These are phyloP conservation scores for Uncinocarpus reesii DNA, from an alignment of 2,329 filamentous ascomycete species.

Conservation along the genomic window DNA sequence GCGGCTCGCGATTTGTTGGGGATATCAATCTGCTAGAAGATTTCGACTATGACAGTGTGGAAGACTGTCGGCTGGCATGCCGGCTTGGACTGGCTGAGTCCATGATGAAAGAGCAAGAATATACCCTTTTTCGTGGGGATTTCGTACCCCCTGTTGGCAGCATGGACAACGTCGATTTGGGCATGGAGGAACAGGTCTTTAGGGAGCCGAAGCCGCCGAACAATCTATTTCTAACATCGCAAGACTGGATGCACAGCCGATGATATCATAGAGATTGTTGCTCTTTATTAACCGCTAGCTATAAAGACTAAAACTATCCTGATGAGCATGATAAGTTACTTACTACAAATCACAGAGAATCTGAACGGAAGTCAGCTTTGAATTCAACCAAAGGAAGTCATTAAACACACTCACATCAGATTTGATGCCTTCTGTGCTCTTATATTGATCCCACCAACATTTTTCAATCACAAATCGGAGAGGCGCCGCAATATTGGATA, in stretches of 20 bases:
- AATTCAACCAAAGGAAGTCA: not conserved
- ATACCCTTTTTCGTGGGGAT: not conserved
- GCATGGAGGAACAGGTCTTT: too few species aligned
- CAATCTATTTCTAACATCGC: too few species aligned
- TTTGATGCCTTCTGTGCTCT: not conserved
- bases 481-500: not conserved
- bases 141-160: not conserved
- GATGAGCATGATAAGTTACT: too few species aligned
- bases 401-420: not conserved
- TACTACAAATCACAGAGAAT: not conserved
- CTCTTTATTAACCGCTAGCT: too few species aligned
- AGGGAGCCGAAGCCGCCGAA: too few species aligned
- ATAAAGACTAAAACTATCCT: too few species aligned
- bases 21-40: not conserved
- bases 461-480: not conserved
- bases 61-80: not conserved
- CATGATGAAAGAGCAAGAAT: constrained; percentile 1
- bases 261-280: too few species aligned
- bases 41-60: not conserved
- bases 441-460: not conserved
- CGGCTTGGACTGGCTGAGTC: not conserved
- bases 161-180: not conserved
- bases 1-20: not conserved
- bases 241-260: too few species aligned
- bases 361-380: not conserved